Percentiles rank a stretch among this genome's conserved stretches.
phyloP scores from a whole-genome alignment of 139 green algal genomes.

The Asterochloris erici region DNA sequence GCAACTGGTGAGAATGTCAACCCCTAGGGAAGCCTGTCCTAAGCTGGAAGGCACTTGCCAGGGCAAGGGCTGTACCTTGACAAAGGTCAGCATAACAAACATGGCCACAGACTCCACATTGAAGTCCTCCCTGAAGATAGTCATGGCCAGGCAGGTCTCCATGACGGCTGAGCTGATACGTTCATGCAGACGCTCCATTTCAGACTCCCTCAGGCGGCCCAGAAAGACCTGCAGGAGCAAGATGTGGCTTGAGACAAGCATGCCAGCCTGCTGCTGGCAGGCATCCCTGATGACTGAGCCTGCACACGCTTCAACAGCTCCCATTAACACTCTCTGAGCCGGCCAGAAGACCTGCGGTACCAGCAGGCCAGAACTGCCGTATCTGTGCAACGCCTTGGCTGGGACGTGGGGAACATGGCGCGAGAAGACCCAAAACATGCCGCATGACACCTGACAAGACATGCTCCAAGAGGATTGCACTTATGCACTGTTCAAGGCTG shows the following conservation, averaged over 20 bases:
- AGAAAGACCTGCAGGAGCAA: slow-evolving; percentile 78
- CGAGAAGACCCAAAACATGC: background rate
- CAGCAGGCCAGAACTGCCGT: no score
- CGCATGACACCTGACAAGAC: no score
- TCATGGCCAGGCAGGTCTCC: slow-evolving; percentile 97
- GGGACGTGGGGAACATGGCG: background rate
- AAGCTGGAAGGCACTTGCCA: no score
- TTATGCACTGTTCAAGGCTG: background rate
- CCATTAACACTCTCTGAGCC: background rate
- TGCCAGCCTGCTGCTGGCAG: background rate
- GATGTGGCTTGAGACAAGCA: background rate
- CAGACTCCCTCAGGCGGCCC: slow-evolving; percentile 84
- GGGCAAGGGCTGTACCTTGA: slow-evolving; percentile 57
- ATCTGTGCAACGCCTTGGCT: no score
- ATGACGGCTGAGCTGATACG: slow-evolving; percentile 82
- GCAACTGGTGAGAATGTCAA: background rate
- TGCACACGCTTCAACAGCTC: background rate
- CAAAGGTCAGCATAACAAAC: slow-evolving; percentile 91
- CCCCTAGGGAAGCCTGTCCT: no score
- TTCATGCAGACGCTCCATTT: slow-evolving; percentile 93
- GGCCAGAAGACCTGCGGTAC: background rate
- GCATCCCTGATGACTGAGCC: no score
- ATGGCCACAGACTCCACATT: slow-evolving; percentile 81
- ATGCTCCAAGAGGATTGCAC: no score
- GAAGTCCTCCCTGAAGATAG: slow-evolving; percentile 94